Percentiles rank a stretch among this genome's conserved stretches.
Evolutionary conservation across 78 protist species (phyloP).

Genomic region (Acrasis kona): DNA sequence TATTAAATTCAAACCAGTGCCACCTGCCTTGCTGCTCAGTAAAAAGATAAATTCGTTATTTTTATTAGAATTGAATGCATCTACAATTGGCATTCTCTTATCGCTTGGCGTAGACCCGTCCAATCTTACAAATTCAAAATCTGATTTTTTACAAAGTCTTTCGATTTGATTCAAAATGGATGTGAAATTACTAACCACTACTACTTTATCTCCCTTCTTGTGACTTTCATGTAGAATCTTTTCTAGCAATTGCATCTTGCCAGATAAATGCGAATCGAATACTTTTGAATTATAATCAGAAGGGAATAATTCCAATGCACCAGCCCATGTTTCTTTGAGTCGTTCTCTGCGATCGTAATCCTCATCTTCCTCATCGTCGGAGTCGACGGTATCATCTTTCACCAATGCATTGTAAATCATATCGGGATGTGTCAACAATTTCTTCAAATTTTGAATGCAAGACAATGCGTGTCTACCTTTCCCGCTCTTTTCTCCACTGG

Average conservation of each 20-base stretch:
- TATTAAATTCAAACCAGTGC: constrained; percentile 88
- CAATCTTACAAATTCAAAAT: constrained; percentile 26
- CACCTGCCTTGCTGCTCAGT: constrained; percentile 85
- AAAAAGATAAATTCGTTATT: constrained; percentile 46
- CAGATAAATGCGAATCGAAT: not conserved
- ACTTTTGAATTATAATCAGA: constrained; percentile 28
- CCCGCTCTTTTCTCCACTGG: too few relatives aligned
- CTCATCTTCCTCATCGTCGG: not conserved
- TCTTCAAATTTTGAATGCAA: constrained; percentile 9
- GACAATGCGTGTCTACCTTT: not conserved
- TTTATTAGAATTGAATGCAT: constrained; percentile 54
- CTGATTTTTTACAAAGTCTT: constrained; percentile 18
- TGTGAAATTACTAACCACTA: constrained; percentile 89
- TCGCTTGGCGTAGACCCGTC: constrained; percentile 37
- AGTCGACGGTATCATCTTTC: too few relatives aligned
- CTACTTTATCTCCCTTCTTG: constrained; percentile 45
- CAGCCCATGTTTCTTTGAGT: not conserved
- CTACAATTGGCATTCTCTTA: constrained; percentile 44
- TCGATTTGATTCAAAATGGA: constrained; percentile 49
- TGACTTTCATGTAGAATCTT: constrained; percentile 1
- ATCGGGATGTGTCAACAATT: constrained; percentile 24
- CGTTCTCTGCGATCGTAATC: too few relatives aligned
- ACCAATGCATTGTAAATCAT: not conserved
- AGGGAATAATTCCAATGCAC: constrained; percentile 35
- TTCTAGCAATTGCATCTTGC: constrained; percentile 22